Percentiles rank a stretch among this genome's conserved stretches.
Evolutionary conservation across 2,329 filamentous ascomycete genomes (phyloP).

Genomic region (Aplosporella prunicola): DNA sequence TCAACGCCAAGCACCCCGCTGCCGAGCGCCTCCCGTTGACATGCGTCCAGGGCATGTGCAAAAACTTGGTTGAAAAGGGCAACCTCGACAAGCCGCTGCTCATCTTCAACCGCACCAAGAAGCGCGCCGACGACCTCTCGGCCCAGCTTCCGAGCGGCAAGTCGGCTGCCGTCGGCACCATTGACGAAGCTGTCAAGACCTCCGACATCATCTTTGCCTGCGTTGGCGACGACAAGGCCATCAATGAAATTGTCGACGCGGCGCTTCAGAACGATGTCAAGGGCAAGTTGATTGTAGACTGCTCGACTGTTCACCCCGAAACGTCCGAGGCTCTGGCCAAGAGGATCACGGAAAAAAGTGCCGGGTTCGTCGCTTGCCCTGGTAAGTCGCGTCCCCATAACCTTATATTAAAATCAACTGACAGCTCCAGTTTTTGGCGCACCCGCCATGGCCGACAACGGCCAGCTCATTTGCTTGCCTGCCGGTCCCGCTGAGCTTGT

Average conservation of each 20-base stretch:
- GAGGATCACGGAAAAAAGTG: slow-evolving; percentile 49
- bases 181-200: slow-evolving; percentile 55
- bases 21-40: slow-evolving; percentile 15
- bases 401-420: slow-evolving; percentile 17
- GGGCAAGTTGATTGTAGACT: slow-evolving; percentile 76
- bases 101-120: slow-evolving; percentile 68
- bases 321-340: slow-evolving; percentile 60
- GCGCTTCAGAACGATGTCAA: slow-evolving; percentile 49
- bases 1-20: not conserved
- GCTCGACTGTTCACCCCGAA: slow-evolving; percentile 79
- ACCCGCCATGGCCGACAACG: slow-evolving; percentile 59
- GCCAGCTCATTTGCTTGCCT: slow-evolving; percentile 62
- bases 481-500: slow-evolving; percentile 55
- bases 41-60: slow-evolving; percentile 63
- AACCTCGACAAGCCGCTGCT: slow-evolving; percentile 61
- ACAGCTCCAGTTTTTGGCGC: slow-evolving; percentile 53
- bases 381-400: slow-evolving; percentile 24
- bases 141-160: slow-evolving; percentile 51
- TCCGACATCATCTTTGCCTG: slow-evolving; percentile 78
- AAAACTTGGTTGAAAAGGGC: slow-evolving; percentile 73
- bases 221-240: slow-evolving; percentile 66
- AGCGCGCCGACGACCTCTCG: slow-evolving; percentile 56
- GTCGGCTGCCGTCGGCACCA: slow-evolving; percentile 52
- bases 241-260: slow-evolving; percentile 51
- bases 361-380: slow-evolving; percentile 64